Evolutionary conservation across 164 flowering plant species (phyloP), one percentile per base, ranked within the genome.

Genomic region (Piper betle): DNA sequence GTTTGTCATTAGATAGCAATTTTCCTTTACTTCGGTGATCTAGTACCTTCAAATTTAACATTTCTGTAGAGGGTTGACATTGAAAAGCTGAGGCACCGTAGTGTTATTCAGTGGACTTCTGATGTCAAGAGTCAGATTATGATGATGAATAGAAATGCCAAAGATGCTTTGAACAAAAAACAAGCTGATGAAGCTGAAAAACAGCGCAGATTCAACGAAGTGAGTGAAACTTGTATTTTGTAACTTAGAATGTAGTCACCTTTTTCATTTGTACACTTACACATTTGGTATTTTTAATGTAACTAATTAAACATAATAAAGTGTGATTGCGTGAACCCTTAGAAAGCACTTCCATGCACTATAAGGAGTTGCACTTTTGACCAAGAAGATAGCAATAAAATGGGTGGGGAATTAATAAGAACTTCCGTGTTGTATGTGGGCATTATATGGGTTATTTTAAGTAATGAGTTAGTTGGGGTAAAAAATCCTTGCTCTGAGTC

Each of bases 21-120:
- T 10, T 46, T 1, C 15, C 50, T 46, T 46, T 10, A 6, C 50
- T 46, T 46, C 12, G 2, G 15, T 6, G 9, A 46, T 46, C 10
- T 46, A 2, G 10, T 46, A 15, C 3, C 5, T 10, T 46, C 33
- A 46, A 9, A 46, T 46, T 58, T 65, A 37, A 53, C 19, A 38
- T 58, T 65, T 58, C 37, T 73, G 58, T 63, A 94, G 99, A 78
- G 97, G 66, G 80, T 77, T 69, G 95, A 88, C 75, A 64, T 71
- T 41, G 91, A 85, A 78, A 88, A 80, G 80, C 65, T 78, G 59
- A 84, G 91, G 64, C 93, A 94, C 72, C 71, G 50, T 46, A 46
- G 15, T 46, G 60, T 42, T 78, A 78, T 66, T 1, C 83, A 52
- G 62, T 84, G 53, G 50, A 88, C 93, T 40, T 88, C 96, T 58